Conservation (phyloP, 352 stramenopile species). For the Phytophthora aleatoria region DNA sequence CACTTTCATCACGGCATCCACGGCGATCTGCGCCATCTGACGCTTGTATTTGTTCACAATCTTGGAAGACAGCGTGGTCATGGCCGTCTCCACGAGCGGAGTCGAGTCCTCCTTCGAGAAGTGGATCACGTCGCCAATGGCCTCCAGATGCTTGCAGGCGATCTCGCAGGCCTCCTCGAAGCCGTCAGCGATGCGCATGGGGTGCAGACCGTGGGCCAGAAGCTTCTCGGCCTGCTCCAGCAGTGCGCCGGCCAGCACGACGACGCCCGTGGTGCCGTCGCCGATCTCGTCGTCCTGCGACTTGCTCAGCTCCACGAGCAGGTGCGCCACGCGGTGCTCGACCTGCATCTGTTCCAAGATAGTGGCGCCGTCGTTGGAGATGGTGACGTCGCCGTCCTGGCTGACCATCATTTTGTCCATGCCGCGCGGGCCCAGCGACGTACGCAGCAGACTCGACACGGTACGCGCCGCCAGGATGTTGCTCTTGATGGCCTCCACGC, state of each 20-base stretch:
- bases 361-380: slow-evolving; percentile 99
- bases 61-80: slow-evolving; percentile 99
- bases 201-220: slow-evolving; percentile 96
- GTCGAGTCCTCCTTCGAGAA: slow-evolving; percentile 95
- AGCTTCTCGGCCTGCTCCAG: slow-evolving; percentile 98
- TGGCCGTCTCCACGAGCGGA: slow-evolving; percentile 96
- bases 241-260: slow-evolving; percentile 97
- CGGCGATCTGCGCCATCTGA: slow-evolving; percentile 99
- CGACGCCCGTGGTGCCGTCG: slow-evolving; percentile 99
- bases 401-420: slow-evolving; percentile 99
- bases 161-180: slow-evolving; percentile 98
- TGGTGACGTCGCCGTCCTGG: slow-evolving; percentile 99
- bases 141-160: slow-evolving; percentile 94
- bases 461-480: slow-evolving; percentile 99
- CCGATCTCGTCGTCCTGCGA: slow-evolving; percentile 99
- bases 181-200: slow-evolving; percentile 98
- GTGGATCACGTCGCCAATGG: slow-evolving; percentile 96
- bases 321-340: slow-evolving; percentile 97
- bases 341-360: slow-evolving; percentile 99
- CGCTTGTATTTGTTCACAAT: slow-evolving; percentile 99
- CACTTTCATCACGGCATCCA: slow-evolving; percentile 97
- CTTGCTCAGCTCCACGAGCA: slow-evolving; percentile 98
- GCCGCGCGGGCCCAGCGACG: slow-evolving; percentile 97
- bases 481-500: slow-evolving; percentile 98
- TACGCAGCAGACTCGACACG: slow-evolving; percentile 97